A percentile compares a stretch with the other conserved stretches of the same genome.
Conservation (phyloP, 2,329 filamentous ascomycete species). For the Pseudogymnoascus sp. region DNA sequence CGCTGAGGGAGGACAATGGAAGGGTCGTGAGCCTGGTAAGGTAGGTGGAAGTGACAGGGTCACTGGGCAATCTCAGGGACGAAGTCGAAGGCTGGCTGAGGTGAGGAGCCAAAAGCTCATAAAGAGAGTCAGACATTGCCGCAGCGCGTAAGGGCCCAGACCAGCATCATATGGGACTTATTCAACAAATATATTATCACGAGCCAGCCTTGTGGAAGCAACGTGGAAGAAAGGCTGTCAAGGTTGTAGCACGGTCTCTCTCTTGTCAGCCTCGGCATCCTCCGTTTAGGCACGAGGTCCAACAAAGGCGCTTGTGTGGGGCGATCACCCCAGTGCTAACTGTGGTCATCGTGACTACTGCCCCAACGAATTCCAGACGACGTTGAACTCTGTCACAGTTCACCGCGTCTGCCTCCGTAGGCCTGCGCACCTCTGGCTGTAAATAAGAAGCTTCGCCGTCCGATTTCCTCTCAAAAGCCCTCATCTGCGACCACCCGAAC, state of each 20-base stretch:
- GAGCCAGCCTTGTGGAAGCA: conserved; percentile 5
- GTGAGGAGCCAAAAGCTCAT: conserved; percentile 62
- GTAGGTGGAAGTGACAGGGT: conserved; percentile 57
- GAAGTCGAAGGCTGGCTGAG: conserved; percentile 38
- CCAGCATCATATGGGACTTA: conserved; percentile 5
- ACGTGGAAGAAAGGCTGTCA: background rate
- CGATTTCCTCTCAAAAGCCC: background rate
- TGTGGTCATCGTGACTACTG: conserved; percentile 8
- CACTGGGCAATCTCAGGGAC: conserved; percentile 23
- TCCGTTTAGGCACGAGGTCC: conserved; percentile 2
- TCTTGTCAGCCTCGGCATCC: background rate
- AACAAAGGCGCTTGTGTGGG: conserved; percentile 3
- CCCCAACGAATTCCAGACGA: background rate
- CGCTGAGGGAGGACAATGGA: conserved; percentile 61
- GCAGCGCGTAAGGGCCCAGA: background rate
- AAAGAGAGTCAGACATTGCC: conserved; percentile 61
- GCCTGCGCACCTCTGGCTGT: background rate
- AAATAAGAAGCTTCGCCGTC: background rate
- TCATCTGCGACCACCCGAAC: background rate
- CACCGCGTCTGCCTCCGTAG: conserved; percentile 1
- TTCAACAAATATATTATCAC: background rate
- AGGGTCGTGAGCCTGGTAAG: conserved; percentile 70
- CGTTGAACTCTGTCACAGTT: background rate
- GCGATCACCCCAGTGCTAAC: conserved; percentile 2
- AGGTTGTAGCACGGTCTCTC: background rate